Evolutionary conservation across 176 grass and related monocot genomes (phyloP).

Genomic region (Puya raimondii): DNA sequence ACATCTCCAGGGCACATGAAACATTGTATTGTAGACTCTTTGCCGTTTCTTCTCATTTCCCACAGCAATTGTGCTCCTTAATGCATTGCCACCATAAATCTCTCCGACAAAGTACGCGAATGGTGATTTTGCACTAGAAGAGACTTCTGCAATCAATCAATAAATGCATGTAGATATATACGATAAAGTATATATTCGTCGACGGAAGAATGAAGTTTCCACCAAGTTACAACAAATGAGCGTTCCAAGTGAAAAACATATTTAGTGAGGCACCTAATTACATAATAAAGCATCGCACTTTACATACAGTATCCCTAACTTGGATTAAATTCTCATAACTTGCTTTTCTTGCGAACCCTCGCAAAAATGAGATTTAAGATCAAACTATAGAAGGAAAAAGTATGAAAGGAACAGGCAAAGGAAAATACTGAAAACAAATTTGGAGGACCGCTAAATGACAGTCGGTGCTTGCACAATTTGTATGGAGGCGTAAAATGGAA

Average conservation of each 20-base stretch:
- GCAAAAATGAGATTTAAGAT: background rate
- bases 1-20: conserved; percentile 99
- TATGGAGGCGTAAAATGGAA: too few relatives aligned
- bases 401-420: background rate
- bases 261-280: background rate
- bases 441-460: too few relatives aligned
- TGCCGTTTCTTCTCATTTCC: conserved; percentile 98
- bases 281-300: background rate
- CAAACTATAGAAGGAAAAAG: background rate
- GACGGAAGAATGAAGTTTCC: conserved; percentile 1
- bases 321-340: background rate
- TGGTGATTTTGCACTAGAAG: conserved; percentile 51
- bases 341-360: background rate
- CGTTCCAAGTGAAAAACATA: background rate
- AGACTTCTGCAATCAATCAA: conserved; percentile 39
- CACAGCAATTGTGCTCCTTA: conserved; percentile 91
- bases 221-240: background rate
- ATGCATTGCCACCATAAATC: conserved; percentile 73
- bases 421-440: background rate
- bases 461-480: too few relatives aligned
- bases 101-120: conserved; percentile 88
- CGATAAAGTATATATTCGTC: background rate
- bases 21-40: conserved; percentile 95
- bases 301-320: background rate
- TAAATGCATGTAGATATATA: conserved; percentile 13